Conservation (phyloP, 176 grass and related monocot species). For the Cenchrus americanus region DNA sequence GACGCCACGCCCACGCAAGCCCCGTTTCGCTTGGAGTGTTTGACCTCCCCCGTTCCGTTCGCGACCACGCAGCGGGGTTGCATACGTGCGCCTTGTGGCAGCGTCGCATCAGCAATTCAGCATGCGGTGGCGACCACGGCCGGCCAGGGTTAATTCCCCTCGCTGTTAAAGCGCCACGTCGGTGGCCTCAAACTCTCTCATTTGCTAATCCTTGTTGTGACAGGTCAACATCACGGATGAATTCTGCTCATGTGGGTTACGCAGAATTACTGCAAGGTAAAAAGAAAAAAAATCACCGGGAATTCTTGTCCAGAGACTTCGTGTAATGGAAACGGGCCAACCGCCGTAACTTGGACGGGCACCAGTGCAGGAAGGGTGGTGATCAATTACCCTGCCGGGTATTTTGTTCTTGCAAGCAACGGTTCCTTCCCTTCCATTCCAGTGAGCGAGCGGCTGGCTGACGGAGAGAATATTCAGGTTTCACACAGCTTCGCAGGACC, state of each 20-base stretch:
- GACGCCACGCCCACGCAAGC: constrained; percentile 53
- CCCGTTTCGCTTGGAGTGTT: neutral
- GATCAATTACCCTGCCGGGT: constrained; percentile 5
- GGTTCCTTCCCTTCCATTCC: neutral
- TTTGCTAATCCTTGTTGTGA: too few relatives aligned
- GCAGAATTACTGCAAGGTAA: neutral
- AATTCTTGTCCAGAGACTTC: neutral
- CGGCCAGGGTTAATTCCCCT: neutral
- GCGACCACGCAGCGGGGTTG: neutral
- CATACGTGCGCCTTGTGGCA: constrained; percentile 52
- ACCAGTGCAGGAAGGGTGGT: neutral
- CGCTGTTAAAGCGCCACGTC: constrained; percentile 28
- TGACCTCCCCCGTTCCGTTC: neutral
- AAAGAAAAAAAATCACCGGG: neutral
- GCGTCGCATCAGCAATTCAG: constrained; percentile 63
- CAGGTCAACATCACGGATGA: neutral
- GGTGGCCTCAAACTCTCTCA: neutral
- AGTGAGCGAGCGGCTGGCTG: neutral
- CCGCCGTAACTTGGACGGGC: constrained; percentile 4
- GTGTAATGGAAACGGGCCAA: neutral
- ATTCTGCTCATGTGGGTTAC: neutral
- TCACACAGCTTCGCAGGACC: neutral
- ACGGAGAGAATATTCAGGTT: neutral
- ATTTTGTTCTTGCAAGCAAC: constrained; percentile 46
- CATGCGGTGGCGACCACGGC: neutral